Evolutionary conservation across 2,329 filamentous ascomycete species (phyloP), one percentile per base, ranked within the genome.

Genomic region (Escovopsis sp.): DNA sequence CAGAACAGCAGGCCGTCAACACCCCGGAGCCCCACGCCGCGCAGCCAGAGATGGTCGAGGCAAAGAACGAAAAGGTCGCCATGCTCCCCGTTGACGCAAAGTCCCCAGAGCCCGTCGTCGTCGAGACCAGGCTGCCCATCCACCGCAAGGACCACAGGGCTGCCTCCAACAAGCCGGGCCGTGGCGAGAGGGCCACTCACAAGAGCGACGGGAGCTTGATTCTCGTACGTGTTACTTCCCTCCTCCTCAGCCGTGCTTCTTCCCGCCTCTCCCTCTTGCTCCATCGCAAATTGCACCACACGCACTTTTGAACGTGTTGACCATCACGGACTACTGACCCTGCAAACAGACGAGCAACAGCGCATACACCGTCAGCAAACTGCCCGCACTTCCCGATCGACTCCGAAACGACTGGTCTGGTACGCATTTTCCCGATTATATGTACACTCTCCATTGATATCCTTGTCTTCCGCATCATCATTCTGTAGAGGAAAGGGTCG

Each of bases 361-460:
- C 52, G 82, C 83, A 43, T 94, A 90, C 54, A 79, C 72, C 30
- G 82, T 93, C 42, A 83, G 80, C 57, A 86, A 87, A 55, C 69
- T 94, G 23, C 83, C 83, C 38, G 77, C 81, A 37, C 69, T 92
- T 17, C 87, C 88, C 33, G 78, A 87, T 48, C 73, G 76, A 49
- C 71, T 94, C 42, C 75, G 77, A 44, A 61, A 71, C 45, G 70
- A 77, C 48, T 66, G 71, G 39, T 64, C 66, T 52, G 70, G 81
- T 86, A 67, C 54, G 73, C 56, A 27, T n/a, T 34, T 14, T 27
- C n/a, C n/a, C n/a, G n/a, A n/a, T n/a, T n/a, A n/a, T n/a, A n/a
- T n/a, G n/a, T n/a, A n/a, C n/a, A n/a, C n/a, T n/a, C n/a, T n/a
- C n/a, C n/a, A n/a, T n/a, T n/a, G n/a, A n/a, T n/a, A n/a, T n/a